These are phyloP conservation scores for Trichoderma koningii DNA, from an alignment of 2,329 filamentous ascomycete species.

Conservation along the genomic window DNA sequence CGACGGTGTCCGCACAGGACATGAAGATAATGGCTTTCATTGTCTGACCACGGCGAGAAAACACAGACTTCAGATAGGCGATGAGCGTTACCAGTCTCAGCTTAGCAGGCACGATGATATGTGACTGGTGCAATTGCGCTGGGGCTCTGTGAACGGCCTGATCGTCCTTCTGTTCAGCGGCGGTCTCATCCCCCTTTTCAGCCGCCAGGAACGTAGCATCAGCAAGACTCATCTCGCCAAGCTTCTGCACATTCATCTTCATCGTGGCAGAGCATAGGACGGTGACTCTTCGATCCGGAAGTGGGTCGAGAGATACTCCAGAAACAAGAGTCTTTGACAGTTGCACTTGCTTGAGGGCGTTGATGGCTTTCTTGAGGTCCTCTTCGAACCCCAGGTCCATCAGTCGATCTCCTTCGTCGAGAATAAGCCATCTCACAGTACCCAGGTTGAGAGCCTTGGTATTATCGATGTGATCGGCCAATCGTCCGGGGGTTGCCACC, in stretches of 20 bases:
- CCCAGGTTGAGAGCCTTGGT: conserved; percentile 87
- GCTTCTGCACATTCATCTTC: conserved; percentile 93
- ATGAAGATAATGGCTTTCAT: conserved; percentile 98
- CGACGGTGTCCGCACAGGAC: conserved; percentile 93
- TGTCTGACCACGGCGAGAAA: conserved; percentile 82
- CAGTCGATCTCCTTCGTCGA: conserved; percentile 95
- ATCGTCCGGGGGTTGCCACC: conserved; percentile 87
- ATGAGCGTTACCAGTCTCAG: conserved; percentile 85
- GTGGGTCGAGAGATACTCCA: conserved; percentile 58
- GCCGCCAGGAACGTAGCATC: conserved; percentile 86
- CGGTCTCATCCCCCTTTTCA: conserved; percentile 53
- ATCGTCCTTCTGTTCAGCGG: conserved; percentile 49
- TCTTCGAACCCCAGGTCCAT: conserved; percentile 99
- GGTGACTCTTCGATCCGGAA: conserved; percentile 78
- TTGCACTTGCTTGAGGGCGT: conserved; percentile 68
- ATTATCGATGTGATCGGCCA: conserved; percentile 90
- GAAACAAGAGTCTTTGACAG: conserved; percentile 62
- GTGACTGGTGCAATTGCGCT: conserved; percentile 90
- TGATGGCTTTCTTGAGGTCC: conserved; percentile 84
- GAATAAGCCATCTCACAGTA: conserved; percentile 87
- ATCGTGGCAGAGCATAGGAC: conserved; percentile 95
- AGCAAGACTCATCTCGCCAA: conserved; percentile 93
- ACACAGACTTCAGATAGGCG: conserved; percentile 80
- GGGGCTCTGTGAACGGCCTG: conserved; percentile 73
- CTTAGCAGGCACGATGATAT: conserved; percentile 84